Evolutionary conservation across 1,139 yeast species (phyloP), one percentile per base, ranked within the genome.

Genomic region (Suhomyces bribrorum): DNA sequence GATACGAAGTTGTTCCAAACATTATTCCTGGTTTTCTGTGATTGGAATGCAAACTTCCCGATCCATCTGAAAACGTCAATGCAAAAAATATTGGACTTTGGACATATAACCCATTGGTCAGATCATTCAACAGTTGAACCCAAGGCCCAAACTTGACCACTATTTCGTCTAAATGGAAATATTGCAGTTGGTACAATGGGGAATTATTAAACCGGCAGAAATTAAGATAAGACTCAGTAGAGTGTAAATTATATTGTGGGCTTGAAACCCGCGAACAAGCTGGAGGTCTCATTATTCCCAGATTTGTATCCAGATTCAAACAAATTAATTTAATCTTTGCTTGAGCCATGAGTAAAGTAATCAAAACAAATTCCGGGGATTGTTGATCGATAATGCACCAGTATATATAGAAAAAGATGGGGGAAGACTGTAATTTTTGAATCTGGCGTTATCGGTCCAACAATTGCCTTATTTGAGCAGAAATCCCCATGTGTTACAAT

Each of bases 101-200:
- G 5, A 44, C 42, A 30, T 43, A 45, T 30, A 25, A 14, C 11
- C 47, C 48, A 8, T 35, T 28, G 9, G 43, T 24, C 5, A n/a
- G 9, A 26, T 43, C 41, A 27, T 45, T 45, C 29, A 45, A 30
- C 9, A 26, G 16, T 31, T 38, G 45, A 16, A 45, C 45, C 47
- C 46, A 45, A 5, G 48, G 48, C 3, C 48, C 48, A 33, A 43
- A 45, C 17, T 38, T 36, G 29, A 37, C 33, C 7, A 38, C 47
- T 5, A 43, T 43, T 5, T 37, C 34, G 13, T 45, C 44, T 31
- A 41, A 35, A 9, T 18, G 15, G 34, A 45, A 39, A 12, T 31
- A 7, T 20, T 38, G 16, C 27, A 29, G 33, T 26, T 39, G 43
- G 26, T 45, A 45, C 18, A 45, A 43, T 14, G 22, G 14, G 12